phyloP scores from a whole-genome alignment of 1,139 yeast genomes.

The Debaryomyces coudertii region DNA sequence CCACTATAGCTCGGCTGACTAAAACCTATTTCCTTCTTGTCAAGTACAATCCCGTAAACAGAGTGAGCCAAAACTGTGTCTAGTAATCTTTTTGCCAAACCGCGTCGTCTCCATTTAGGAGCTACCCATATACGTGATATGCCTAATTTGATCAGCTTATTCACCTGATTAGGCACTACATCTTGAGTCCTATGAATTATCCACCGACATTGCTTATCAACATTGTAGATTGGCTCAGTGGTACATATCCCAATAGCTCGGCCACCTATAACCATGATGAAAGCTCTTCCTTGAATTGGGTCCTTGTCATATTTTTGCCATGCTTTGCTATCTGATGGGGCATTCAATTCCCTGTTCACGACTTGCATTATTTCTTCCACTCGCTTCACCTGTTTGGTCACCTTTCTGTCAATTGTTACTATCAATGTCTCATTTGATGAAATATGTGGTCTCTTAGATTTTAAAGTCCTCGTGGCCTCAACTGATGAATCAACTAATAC shows the following conservation, averaged over 20 bases:
- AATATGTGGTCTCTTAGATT: constrained; percentile 8
- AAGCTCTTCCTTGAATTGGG: constrained; percentile 46
- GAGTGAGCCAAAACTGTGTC: constrained; percentile 42
- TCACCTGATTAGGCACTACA: constrained; percentile 39
- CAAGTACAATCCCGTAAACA: constrained; percentile 55
- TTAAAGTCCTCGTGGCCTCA: constrained; percentile 3
- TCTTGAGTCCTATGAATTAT: constrained; percentile 44
- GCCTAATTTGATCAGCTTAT: constrained; percentile 45
- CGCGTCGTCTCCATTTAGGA: constrained; percentile 53
- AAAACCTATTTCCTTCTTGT: constrained; percentile 55
- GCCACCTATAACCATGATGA: constrained; percentile 41
- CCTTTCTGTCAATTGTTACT: constrained; percentile 21
- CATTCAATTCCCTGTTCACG: constrained; percentile 63
- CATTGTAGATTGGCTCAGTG: constrained; percentile 36
- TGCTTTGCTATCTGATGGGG: constrained; percentile 52
- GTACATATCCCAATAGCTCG: constrained; percentile 59
- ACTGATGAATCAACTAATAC: constrained; percentile 9
- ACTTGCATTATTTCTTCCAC: constrained; percentile 39
- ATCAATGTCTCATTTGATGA: constrained; percentile 14
- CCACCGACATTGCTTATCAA: constrained; percentile 41
- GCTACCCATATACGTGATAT: constrained; percentile 69
- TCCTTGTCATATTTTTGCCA: constrained; percentile 41
- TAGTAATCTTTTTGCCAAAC: constrained; percentile 51
- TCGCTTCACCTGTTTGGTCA: constrained; percentile 25
- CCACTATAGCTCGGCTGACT: constrained; percentile 75